phyloP scores from a whole-genome alignment of 768 basidiomycete genomes.

The Termitomyces titanicus region DNA sequence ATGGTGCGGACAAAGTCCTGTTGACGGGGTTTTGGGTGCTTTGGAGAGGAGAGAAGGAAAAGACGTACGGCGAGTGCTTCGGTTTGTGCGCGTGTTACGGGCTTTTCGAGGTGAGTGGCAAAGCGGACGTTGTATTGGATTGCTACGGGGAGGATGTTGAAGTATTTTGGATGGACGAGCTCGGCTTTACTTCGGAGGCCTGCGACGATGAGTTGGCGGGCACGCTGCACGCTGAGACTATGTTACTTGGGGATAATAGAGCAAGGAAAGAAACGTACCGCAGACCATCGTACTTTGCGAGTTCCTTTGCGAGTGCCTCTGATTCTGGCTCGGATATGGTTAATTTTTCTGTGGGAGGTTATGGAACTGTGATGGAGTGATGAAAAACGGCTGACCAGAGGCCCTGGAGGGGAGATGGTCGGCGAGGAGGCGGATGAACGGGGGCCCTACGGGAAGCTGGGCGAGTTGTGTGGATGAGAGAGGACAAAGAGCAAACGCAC shows the following conservation, averaged over 20 bases:
- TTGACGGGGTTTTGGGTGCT: neutral
- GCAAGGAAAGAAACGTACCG: neutral
- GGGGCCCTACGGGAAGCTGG: neutral
- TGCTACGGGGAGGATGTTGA: slow-evolving; percentile 30
- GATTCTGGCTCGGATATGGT: neutral
- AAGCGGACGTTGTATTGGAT: slow-evolving; percentile 40
- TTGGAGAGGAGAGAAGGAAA: neutral
- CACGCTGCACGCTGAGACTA: slow-evolving; percentile 12
- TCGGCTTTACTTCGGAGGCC: slow-evolving; percentile 46
- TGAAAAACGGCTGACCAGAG: too few relatives aligned
- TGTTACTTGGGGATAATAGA: too few relatives aligned
- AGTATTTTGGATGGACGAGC: slow-evolving; percentile 34
- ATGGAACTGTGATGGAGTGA: too few relatives aligned
- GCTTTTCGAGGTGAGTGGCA: slow-evolving; percentile 31
- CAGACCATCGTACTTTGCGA: neutral
- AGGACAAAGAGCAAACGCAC: neutral
- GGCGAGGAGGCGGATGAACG: neutral
- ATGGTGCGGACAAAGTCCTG: slow-evolving; percentile 49
- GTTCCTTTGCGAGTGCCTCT: neutral
- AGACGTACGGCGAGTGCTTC: slow-evolving; percentile 38
- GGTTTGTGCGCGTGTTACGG: slow-evolving; percentile 36
- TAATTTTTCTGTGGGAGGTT: too few relatives aligned
- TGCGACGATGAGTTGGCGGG: slow-evolving; percentile 42
- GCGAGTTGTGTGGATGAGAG: slow-evolving; percentile 23
- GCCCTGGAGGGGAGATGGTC: neutral